phyloP scores from a whole-genome alignment of 148 eudicot genomes.

The Rheum nobile region DNA sequence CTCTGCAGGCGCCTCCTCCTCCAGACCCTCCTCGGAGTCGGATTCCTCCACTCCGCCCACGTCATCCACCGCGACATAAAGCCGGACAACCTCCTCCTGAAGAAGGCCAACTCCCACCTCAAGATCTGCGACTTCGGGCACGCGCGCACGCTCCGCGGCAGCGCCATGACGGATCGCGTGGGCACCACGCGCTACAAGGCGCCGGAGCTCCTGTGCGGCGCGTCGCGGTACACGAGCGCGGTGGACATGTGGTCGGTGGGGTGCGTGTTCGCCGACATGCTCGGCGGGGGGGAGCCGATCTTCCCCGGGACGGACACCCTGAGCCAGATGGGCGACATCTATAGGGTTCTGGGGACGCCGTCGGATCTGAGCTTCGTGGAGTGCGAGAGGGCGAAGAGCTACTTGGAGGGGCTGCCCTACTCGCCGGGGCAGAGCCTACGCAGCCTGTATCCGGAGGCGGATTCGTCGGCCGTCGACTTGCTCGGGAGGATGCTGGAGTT shows the following conservation, averaged over 20 bases:
- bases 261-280: conserved; percentile 31
- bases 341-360: conserved; percentile 19
- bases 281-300: conserved; percentile 19
- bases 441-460: conserved; percentile 15
- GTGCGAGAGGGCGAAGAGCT: conserved; percentile 9
- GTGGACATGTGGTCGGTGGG: conserved; percentile 38
- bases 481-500: too few relatives aligned
- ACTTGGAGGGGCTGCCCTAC: conserved; percentile 1
- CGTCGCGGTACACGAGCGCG: conserved; percentile 6
- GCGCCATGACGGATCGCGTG: background rate
- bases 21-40: conserved; percentile 32
- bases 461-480: conserved; percentile 20
- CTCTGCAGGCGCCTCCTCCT: conserved; percentile 17
- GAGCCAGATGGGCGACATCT: conserved; percentile 14
- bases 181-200: conserved; percentile 34
- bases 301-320: conserved; percentile 19
- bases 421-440: background rate
- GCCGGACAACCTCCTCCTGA: conserved; percentile 19
- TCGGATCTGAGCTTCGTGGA: conserved; percentile 8
- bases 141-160: conserved; percentile 13
- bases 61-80: conserved; percentile 22
- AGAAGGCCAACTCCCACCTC: conserved; percentile 22
- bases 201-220: conserved; percentile 21
- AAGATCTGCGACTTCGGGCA: conserved; percentile 42
- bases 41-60: conserved; percentile 28